These are phyloP conservation scores for Alternaria sp. DNA, from an alignment of 2,329 filamentous ascomycete species.

Conservation along the genomic window DNA sequence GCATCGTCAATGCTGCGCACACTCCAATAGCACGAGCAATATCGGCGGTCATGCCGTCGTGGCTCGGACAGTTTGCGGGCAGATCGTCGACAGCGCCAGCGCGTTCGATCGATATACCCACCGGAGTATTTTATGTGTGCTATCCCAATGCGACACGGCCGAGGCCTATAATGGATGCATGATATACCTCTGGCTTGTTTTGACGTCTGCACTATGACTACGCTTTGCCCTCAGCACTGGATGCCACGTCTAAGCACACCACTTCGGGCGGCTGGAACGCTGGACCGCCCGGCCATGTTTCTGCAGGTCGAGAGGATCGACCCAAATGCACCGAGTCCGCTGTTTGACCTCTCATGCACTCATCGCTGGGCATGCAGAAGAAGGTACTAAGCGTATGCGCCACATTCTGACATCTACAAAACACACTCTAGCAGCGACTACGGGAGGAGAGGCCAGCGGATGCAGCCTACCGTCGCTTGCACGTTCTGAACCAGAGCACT, in stretches of 20 bases:
- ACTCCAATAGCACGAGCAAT: constrained; percentile 29
- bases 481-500: constrained; percentile 27
- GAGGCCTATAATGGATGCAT: constrained; percentile 33
- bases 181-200: constrained; percentile 37
- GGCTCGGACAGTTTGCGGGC: constrained; percentile 48
- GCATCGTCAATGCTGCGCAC: constrained; percentile 35
- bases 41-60: constrained; percentile 31
- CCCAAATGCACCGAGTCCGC: constrained; percentile 37
- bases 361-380: constrained; percentile 15
- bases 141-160: constrained; percentile 31
- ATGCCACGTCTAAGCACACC: constrained; percentile 37
- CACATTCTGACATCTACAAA: constrained; percentile 10
- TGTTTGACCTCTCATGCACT: constrained; percentile 35
- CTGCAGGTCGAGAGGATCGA: constrained; percentile 29
- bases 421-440: constrained; percentile 12
- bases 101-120: constrained; percentile 42
- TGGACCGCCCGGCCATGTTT: constrained; percentile 26
- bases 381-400: background rate
- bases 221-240: constrained; percentile 30
- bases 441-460: constrained; percentile 24
- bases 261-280: constrained; percentile 31
- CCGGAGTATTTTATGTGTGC: constrained; percentile 49
- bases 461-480: constrained; percentile 30
- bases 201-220: constrained; percentile 33
- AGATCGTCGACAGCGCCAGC: constrained; percentile 46